phyloP scores from a whole-genome alignment of 2,329 filamentous ascomycete genomes.

The Epicoccum sorghinum region DNA sequence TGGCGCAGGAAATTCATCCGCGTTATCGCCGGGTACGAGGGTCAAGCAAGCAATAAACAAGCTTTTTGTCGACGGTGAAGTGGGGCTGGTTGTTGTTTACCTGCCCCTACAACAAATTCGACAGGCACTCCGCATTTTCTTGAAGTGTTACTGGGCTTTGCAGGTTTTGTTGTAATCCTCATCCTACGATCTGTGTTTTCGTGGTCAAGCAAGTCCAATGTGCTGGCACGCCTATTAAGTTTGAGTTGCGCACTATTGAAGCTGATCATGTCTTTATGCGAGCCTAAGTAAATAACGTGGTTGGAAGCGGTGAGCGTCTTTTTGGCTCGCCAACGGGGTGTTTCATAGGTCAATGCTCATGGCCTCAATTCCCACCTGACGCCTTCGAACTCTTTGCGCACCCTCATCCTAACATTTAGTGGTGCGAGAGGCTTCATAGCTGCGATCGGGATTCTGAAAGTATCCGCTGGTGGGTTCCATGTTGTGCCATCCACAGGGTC shows the following conservation, averaged over 20 bases:
- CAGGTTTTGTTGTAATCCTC: no score
- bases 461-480: constrained; percentile 28
- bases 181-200: no score
- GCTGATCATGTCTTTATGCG: no score
- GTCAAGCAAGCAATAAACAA: background rate
- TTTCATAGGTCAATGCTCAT: background rate
- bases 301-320: no score
- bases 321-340: no score
- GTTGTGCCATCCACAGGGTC: constrained; percentile 18
- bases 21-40: background rate
- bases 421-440: constrained; percentile 25
- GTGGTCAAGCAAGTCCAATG: no score
- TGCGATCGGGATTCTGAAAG: constrained; percentile 25
- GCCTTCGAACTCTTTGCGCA: constrained; percentile 24
- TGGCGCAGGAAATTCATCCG: background rate
- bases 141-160: no score
- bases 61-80: background rate
- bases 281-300: no score
- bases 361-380: constrained; percentile 21
- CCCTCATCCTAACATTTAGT: constrained; percentile 19
- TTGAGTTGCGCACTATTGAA: no score
- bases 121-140: no score
- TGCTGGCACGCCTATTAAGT: no score
- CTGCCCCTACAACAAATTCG: no score
- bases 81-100: background rate